Conservation (phyloP, 106 monocot species). For the Acorus calamus region DNA sequence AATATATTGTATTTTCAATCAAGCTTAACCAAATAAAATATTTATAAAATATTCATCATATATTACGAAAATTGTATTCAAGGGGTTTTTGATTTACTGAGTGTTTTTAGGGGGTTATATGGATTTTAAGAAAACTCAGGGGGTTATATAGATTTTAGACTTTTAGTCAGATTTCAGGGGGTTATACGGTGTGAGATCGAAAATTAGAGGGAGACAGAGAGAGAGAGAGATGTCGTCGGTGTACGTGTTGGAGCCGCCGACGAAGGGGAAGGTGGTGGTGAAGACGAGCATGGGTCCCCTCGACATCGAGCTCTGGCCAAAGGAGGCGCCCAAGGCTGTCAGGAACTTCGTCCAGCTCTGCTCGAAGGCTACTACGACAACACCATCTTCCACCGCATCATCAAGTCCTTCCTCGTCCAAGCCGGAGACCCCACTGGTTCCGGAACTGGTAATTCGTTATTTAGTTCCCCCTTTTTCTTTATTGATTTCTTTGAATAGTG, state of each 20-base stretch:
- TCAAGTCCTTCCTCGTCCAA: conserved; percentile 90
- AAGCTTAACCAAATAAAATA: no score
- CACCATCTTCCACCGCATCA: conserved; percentile 89
- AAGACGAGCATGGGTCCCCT: conserved; percentile 72
- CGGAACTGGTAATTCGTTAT: conserved; percentile 43
- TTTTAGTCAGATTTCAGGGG: no score
- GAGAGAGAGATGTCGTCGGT: conserved; percentile 62
- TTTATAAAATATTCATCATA: no score
- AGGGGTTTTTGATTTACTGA: no score
- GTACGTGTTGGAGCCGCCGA: conserved; percentile 88
- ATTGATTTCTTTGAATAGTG: background rate
- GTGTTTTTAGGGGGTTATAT: no score
- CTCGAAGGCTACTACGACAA: conserved; percentile 86
- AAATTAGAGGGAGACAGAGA: no score
- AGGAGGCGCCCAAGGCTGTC: conserved; percentile 92
- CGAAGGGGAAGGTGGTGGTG: conserved; percentile 91
- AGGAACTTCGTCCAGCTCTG: conserved; percentile 98
- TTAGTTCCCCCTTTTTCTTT: background rate
- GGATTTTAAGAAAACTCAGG: no score
- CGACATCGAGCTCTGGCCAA: conserved; percentile 97
- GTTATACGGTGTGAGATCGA: no score
- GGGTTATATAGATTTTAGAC: no score
- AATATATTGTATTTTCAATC: no score
- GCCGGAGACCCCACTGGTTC: conserved; percentile 89
- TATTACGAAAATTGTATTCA: no score